phyloP scores from a whole-genome alignment of 1,284 basidiomycete species.

The Irpex lacteus region DNA sequence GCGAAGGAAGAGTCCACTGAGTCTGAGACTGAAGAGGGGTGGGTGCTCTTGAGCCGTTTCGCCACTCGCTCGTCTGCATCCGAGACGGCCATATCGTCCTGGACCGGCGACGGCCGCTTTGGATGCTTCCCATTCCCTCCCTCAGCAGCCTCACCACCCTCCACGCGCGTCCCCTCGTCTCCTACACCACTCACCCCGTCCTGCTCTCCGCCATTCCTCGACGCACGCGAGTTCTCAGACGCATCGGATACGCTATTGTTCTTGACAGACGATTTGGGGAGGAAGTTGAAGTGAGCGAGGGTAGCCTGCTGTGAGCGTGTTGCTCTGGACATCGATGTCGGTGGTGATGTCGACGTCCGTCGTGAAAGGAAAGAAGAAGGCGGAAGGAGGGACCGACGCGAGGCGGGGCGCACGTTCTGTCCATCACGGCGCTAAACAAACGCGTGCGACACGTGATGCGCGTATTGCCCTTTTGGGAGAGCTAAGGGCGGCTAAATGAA shows the following conservation, averaged over 20 bases:
- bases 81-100: not conserved
- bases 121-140: not conserved
- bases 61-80: not conserved
- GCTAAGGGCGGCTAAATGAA: no score
- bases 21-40: not conserved
- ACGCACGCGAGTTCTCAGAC: no score
- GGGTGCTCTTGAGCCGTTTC: not conserved
- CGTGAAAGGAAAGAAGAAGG: not conserved
- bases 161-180: not conserved
- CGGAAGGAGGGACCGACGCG: not conserved
- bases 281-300: constrained; percentile 6
- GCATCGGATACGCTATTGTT: not conserved
- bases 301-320: constrained; percentile 17
- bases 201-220: not conserved
- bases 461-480: not conserved
- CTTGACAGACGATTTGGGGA: not conserved
- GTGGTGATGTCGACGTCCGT: not conserved
- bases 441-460: not conserved
- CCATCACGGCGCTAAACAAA: not conserved
- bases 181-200: not conserved
- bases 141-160: not conserved
- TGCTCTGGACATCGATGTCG: constrained; percentile 7
- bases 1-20: not conserved
- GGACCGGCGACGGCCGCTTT: not conserved
- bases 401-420: not conserved